Evolutionary conservation across 2,329 filamentous ascomycete species (phyloP).

Genomic region (Fusarium tricinctum): DNA sequence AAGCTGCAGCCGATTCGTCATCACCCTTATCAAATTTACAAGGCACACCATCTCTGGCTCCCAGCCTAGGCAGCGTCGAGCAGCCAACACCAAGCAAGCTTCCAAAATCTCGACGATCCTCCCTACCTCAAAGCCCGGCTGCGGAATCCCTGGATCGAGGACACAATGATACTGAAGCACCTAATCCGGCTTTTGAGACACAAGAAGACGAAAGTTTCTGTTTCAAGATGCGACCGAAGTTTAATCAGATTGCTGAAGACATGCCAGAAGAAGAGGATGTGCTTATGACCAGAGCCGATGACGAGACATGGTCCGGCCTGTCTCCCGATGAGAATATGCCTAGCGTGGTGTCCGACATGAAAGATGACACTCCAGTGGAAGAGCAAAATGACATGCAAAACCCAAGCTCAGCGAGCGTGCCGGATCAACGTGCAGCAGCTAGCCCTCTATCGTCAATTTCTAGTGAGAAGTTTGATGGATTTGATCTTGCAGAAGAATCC

Average conservation of each 20-base stretch:
- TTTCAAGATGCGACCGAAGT: constrained; percentile 47
- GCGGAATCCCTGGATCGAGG: not conserved
- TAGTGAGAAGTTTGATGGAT: constrained; percentile 29
- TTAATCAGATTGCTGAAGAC: not conserved
- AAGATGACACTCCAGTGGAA: not conserved
- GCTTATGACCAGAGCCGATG: not conserved
- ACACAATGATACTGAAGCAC: not conserved
- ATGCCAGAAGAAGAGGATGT: not conserved
- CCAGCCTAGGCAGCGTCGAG: constrained; percentile 6
- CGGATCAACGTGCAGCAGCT: constrained; percentile 7
- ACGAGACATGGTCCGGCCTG: constrained; percentile 42
- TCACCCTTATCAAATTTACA: constrained; percentile 49
- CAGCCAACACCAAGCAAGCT: constrained; percentile 25
- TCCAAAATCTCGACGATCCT: not conserved
- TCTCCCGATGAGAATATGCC: constrained; percentile 18
- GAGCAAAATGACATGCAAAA: not conserved
- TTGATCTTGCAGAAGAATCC: constrained; percentile 4
- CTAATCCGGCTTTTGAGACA: constrained; percentile 39
- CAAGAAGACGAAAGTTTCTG: constrained; percentile 55
- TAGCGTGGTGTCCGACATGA: constrained; percentile 1
- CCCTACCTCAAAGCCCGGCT: not conserved
- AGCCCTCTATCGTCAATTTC: constrained; percentile 40
- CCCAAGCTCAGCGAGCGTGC: not conserved
- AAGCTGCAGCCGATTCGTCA: constrained; percentile 46
- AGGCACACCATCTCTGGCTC: constrained; percentile 11